Percentiles rank a stretch among this genome's conserved stretches.
Conservation (phyloP, 768 basidiomycete species). For the Hemileccinum rubropunctum region DNA sequence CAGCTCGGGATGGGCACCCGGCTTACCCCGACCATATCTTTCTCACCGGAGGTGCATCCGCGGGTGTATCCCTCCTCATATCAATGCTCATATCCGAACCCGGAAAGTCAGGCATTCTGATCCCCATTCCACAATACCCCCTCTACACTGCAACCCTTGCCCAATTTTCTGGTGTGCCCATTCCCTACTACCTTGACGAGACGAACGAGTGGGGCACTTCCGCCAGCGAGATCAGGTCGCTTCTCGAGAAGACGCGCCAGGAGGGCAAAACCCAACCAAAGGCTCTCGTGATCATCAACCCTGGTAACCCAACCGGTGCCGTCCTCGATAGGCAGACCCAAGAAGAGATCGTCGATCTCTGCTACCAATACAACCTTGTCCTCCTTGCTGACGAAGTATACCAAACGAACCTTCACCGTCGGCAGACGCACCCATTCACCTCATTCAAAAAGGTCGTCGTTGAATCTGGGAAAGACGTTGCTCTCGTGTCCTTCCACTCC, state of each 20-base stretch:
- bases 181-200: conserved; percentile 92
- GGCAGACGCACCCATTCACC: conserved; percentile 68
- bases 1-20: conserved; percentile 89
- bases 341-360: conserved; percentile 73
- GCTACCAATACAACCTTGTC: conserved; percentile 81
- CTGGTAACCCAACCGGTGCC: conserved; percentile 95
- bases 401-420: conserved; percentile 85
- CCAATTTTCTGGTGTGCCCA: conserved; percentile 70
- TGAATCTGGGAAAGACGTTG: conserved; percentile 55
- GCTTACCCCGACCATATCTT: conserved; percentile 84
- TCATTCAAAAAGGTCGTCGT: conserved; percentile 92
- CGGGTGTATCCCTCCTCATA: conserved; percentile 87
- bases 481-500: conserved; percentile 94
- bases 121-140: conserved; percentile 98
- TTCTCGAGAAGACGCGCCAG: conserved; percentile 61
- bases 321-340: conserved; percentile 73
- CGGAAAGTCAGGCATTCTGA: conserved; percentile 69
- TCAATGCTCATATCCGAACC: conserved; percentile 71
- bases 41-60: conserved; percentile 92
- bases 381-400: conserved; percentile 99
- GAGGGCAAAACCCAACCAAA: conserved; percentile 61
- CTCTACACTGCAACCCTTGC: conserved; percentile 95
- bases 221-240: conserved; percentile 57
- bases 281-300: conserved; percentile 96
- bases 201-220: conserved; percentile 80